phyloP scores from a whole-genome alignment of 805 yeast species.

The Wickerhamiella domercqiae region DNA sequence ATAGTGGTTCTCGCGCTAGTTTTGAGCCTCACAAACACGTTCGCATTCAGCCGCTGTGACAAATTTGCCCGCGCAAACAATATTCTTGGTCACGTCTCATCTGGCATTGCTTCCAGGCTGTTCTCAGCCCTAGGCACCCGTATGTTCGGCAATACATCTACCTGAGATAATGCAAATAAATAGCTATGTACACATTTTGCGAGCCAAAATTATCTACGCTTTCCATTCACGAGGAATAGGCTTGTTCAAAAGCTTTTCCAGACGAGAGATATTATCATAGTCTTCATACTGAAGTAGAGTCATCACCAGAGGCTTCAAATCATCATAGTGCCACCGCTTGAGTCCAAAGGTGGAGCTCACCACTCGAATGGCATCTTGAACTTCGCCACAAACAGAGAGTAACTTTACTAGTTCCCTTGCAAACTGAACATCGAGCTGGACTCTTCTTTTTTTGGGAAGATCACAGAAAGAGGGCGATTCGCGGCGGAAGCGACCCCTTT shows the following conservation, averaged over 20 bases:
- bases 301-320: constrained; percentile 29
- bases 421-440: constrained; percentile 44
- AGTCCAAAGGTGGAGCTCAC: constrained; percentile 50
- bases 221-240: background rate
- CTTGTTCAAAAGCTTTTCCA: background rate
- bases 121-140: constrained; percentile 8
- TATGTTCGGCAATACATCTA: constrained; percentile 5
- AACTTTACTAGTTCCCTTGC: constrained; percentile 55
- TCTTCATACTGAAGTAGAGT: constrained; percentile 34
- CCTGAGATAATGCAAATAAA: background rate
- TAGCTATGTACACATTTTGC: background rate
- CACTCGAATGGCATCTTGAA: constrained; percentile 56
- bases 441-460: constrained; percentile 26
- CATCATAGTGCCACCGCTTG: constrained; percentile 50
- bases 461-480: constrained; percentile 32
- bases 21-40: constrained; percentile 64
- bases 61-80: constrained; percentile 75
- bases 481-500: constrained; percentile 60
- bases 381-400: constrained; percentile 37
- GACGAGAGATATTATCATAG: constrained; percentile 10
- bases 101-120: constrained; percentile 12
- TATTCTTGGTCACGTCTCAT: constrained; percentile 28
- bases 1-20: constrained; percentile 44
- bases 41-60: constrained; percentile 86
- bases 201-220: background rate